Evolutionary conservation across 306 rosid genomes (phyloP).

Genomic region (Quercus ilex): DNA sequence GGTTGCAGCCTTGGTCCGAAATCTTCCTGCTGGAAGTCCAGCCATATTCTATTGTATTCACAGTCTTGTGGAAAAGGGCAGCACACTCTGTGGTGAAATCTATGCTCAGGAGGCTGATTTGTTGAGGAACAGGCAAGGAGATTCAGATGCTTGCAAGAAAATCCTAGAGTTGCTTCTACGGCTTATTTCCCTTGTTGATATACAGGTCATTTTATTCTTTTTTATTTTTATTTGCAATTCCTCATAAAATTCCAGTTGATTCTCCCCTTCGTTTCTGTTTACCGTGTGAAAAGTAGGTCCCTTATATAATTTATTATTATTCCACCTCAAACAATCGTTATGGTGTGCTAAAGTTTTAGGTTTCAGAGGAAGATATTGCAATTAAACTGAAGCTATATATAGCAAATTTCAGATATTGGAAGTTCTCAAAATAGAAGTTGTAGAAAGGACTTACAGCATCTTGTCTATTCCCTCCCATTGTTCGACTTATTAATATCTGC

Average conservation of each 20-base stretch:
- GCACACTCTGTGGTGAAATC: constrained; percentile 50
- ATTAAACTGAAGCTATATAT: constrained; percentile 1
- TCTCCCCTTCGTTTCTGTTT: background rate
- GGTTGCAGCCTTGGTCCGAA: constrained; percentile 66
- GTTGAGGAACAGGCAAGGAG: constrained; percentile 81
- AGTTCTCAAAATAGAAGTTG: constrained; percentile 6
- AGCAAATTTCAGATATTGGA: background rate
- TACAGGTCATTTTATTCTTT: constrained; percentile 45
- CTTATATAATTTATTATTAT: background rate
- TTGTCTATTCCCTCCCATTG: background rate
- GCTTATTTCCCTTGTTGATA: constrained; percentile 73
- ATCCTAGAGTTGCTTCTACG: constrained; percentile 76
- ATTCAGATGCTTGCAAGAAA: constrained; percentile 80
- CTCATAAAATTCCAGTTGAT: background rate
- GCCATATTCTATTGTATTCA: constrained; percentile 73
- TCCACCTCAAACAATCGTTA: background rate
- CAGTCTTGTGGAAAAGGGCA: constrained; percentile 62
- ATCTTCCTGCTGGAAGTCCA: constrained; percentile 96
- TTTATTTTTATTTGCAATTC: background rate
- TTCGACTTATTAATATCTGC: background rate
- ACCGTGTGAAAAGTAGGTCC: background rate
- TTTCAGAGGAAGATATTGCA: constrained; percentile 3
- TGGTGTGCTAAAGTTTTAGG: background rate
- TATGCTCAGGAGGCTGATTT: constrained; percentile 43
- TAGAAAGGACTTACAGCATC: background rate